Conservation (phyloP, 768 basidiomycete species). For the Agaricus subrufescens region DNA sequence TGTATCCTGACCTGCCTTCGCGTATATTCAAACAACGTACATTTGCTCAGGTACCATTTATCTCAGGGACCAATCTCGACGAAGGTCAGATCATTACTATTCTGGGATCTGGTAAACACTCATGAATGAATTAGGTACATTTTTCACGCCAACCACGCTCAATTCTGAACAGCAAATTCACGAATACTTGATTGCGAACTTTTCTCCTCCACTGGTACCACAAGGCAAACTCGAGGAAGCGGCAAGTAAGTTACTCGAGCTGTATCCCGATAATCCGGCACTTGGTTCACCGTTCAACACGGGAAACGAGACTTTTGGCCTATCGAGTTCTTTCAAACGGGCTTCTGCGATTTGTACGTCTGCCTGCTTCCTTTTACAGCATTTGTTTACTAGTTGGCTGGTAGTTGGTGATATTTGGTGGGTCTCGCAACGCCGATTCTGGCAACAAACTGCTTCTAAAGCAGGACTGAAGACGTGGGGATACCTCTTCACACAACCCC, state of each 20-base stretch:
- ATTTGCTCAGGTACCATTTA: constrained; percentile 36
- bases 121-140: constrained; percentile 23
- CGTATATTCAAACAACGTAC: constrained; percentile 19
- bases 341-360: constrained; percentile 24
- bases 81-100: constrained; percentile 29
- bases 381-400: background rate
- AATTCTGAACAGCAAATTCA: constrained; percentile 21
- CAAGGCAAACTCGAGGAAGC: constrained; percentile 16
- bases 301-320: constrained; percentile 39
- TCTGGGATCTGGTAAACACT: too few species aligned
- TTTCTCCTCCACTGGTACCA: constrained; percentile 23
- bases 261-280: constrained; percentile 39
- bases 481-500: constrained; percentile 40
- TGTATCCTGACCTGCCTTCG: constrained; percentile 36
- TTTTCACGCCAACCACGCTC: constrained; percentile 23
- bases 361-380: background rate
- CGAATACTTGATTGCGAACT: constrained; percentile 19
- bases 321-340: constrained; percentile 28
- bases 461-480: constrained; percentile 33
- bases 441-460: constrained; percentile 33
- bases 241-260: constrained; percentile 22
- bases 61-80: constrained; percentile 39
- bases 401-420: constrained; percentile 34
- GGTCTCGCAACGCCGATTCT: constrained; percentile 31
- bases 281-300: constrained; percentile 43